phyloP scores from a whole-genome alignment of 1,284 basidiomycete species.

The Ustilago loliicola region DNA sequence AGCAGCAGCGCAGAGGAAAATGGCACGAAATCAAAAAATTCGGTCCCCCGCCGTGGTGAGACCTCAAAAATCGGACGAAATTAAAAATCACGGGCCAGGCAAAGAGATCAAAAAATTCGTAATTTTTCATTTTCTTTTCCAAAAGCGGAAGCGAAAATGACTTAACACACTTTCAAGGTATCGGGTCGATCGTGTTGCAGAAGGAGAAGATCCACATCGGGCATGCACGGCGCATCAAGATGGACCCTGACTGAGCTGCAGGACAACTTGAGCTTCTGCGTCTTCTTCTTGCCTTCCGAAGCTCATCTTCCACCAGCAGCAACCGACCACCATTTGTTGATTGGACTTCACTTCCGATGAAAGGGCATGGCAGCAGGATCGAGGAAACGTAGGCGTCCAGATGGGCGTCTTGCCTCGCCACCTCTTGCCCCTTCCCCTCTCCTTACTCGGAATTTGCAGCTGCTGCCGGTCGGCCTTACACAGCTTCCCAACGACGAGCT shows the following conservation, averaged over 20 bases:
- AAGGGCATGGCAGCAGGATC: constrained; percentile 29
- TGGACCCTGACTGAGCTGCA: constrained; percentile 4
- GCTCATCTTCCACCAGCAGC: neutral
- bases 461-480: constrained; percentile 43
- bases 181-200: neutral
- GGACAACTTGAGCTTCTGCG: neutral
- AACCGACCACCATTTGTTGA: neutral
- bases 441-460: constrained; percentile 36
- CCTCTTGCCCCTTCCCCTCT: constrained; percentile 39
- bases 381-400: constrained; percentile 44
- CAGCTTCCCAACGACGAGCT: constrained; percentile 37
- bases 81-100: constrained; percentile 12
- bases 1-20: neutral
- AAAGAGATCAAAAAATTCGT: constrained; percentile 3
- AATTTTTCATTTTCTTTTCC: neutral
- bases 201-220: neutral
- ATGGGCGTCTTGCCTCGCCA: constrained; percentile 36
- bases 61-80: neutral
- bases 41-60: constrained; percentile 15
- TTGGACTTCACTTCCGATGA: constrained; percentile 3
- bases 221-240: neutral
- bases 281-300: no score
- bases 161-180: neutral
- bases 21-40: constrained; percentile 15
- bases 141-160: neutral